Conservation (phyloP, 495 filamentous ascomycete genomes). For the Bombardia bombarda region DNA sequence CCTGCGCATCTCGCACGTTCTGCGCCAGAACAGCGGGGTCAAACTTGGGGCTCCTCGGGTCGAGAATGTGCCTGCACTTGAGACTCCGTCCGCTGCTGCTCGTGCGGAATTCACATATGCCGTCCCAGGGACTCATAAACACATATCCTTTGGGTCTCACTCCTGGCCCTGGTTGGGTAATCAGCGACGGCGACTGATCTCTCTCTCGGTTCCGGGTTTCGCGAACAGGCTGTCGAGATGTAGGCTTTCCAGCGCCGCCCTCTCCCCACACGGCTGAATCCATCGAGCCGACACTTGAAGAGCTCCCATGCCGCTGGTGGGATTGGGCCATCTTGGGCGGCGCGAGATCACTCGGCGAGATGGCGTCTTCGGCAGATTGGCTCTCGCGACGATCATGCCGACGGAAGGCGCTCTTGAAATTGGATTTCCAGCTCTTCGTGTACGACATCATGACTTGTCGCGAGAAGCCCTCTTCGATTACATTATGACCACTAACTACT, state of each 20-base stretch:
- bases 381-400: conserved; percentile 19
- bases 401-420: conserved; percentile 32
- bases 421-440: conserved; percentile 32
- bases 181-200: conserved; percentile 14
- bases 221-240: too few relatives aligned
- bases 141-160: conserved; percentile 46
- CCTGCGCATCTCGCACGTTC: conserved; percentile 18
- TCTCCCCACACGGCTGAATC: conserved; percentile 25
- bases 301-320: conserved; percentile 28
- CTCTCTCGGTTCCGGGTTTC: too few relatives aligned
- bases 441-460: conserved; percentile 46
- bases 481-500: too few relatives aligned
- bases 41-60: conserved; percentile 25
- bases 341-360: conserved; percentile 10
- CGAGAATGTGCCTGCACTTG: conserved; percentile 66
- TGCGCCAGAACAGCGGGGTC: conserved; percentile 34
- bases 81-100: conserved; percentile 64
- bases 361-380: conserved; percentile 7
- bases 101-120: conserved; percentile 73
- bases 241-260: too few relatives aligned
- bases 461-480: conserved; percentile 30
- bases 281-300: conserved; percentile 26
- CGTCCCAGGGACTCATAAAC: conserved; percentile 80
- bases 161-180: conserved; percentile 37
- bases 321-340: conserved; percentile 6